Conservation (phyloP, 1,139 yeast genomes). For the Williopsis jadinii region DNA sequence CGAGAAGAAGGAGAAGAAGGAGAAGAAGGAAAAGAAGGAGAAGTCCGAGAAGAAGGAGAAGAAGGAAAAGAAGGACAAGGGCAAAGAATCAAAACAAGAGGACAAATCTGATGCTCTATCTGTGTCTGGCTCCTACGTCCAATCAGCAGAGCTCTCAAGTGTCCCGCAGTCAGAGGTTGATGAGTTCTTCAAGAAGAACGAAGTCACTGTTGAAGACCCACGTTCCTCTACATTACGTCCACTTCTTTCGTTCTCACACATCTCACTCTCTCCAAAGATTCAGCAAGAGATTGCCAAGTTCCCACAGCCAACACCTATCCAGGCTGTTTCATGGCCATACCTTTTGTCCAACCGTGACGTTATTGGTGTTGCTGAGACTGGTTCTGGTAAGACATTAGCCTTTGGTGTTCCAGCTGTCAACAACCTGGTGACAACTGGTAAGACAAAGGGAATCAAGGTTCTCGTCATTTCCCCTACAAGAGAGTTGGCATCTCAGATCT, state of each 20-base stretch:
- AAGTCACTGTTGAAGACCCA: slow-evolving; percentile 77
- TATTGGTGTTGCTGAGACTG: slow-evolving; percentile 97
- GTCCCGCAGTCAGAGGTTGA: slow-evolving; percentile 52
- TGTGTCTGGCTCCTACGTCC: slow-evolving; percentile 13
- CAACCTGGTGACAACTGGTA: slow-evolving; percentile 35
- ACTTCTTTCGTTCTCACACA: slow-evolving; percentile 58
- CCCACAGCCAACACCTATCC: slow-evolving; percentile 93
- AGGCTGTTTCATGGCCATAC: slow-evolving; percentile 96
- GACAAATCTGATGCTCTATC: background rate
- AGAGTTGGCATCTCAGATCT: slow-evolving; percentile 91
- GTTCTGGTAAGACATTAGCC: slow-evolving; percentile 96
- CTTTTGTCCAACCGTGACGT: slow-evolving; percentile 76
- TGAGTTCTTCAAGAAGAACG: slow-evolving; percentile 59
- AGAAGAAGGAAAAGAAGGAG: slow-evolving; percentile 42
- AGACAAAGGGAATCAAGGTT: slow-evolving; percentile 52
- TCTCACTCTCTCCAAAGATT: slow-evolving; percentile 50
- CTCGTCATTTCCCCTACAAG: slow-evolving; percentile 93
- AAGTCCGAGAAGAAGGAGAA: slow-evolving; percentile 28
- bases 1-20: slow-evolving; percentile 28
- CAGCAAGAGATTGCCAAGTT: slow-evolving; percentile 55
- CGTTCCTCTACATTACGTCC: slow-evolving; percentile 46
- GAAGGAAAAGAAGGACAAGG: slow-evolving; percentile 30
- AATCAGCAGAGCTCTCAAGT: slow-evolving; percentile 23
- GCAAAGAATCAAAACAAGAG: slow-evolving; percentile 2
- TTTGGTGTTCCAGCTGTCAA: slow-evolving; percentile 97